Evolutionary conservation across 352 stramenopile species (phyloP), one percentile per base, ranked within the genome.

Genomic region (Thraustochytrium sp.): DNA sequence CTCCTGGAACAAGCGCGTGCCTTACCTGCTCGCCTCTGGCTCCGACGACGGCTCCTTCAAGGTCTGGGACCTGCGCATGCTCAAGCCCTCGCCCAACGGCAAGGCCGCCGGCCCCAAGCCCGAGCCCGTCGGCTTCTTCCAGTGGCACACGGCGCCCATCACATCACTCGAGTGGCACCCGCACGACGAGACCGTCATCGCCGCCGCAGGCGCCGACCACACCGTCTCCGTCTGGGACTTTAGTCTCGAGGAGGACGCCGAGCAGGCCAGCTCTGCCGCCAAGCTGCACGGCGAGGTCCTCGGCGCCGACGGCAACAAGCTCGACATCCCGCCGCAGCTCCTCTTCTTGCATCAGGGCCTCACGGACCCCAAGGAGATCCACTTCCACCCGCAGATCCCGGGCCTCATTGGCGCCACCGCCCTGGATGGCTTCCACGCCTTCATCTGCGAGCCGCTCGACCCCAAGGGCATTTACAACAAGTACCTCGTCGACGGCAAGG

Each of bases 261-360:
- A 93, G 65, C 90, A 90, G n/a, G 84, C 88, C 8, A 87, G 84
- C 49, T 84, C 85, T 2, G 31, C 44, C n/a, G 34, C 68, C 34
- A 80, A 65, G 51, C 40, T 80, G 18, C 68, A 80, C 26, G 48
- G 34, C 18, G 68, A 80, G 2, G 53, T 80, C 13, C n/a, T 80
- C n/a, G 88, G 88, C 37, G 86, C 85, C 5, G 85, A 89, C n/a
- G 87, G 80, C 46, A 49, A 89, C 34, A 46, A 91, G n/a, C 68
- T 82, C 26, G 85, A 98, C 74, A 89, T 99, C 86, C 97, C 97
- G 40, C 94, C 96, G 49, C 97, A 99, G 90, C 91, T 99, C 51
- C 90, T 99, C 34, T 99, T 99, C 90, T 96, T 99, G 72, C 97
- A 99, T 89, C 96, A 97, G 86, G 97, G 97, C n/a, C 96, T 98